Conservation (phyloP, 1,284 basidiomycete species). For the Irpex sp. region DNA sequence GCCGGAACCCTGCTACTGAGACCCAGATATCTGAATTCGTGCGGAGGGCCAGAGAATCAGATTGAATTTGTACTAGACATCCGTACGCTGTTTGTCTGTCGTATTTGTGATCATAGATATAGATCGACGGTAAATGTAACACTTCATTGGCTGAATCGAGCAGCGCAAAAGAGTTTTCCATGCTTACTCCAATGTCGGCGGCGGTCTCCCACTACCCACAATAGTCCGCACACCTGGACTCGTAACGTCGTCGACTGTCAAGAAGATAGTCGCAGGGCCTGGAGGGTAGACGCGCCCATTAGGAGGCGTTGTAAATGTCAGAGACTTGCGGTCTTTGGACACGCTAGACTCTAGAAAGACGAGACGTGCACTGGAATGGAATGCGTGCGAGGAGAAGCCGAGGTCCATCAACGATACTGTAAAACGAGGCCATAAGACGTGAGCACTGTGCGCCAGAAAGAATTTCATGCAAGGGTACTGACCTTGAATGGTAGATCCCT, state of each 20-base stretch:
- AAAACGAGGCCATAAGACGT: background rate
- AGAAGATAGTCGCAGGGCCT: conserved; percentile 43
- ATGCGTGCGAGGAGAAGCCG: conserved; percentile 43
- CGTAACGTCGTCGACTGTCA: conserved; percentile 27
- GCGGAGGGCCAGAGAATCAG: background rate
- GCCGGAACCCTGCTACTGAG: background rate
- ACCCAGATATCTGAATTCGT: background rate
- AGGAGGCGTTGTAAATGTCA: conserved; percentile 40
- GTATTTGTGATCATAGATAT: no score
- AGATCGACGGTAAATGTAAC: no score
- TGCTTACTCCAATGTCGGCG: conserved; percentile 5
- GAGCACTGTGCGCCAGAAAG: background rate
- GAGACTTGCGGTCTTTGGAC: conserved; percentile 29
- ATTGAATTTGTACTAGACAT: no score
- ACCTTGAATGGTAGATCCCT: conserved; percentile 22
- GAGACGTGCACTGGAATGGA: conserved; percentile 39
- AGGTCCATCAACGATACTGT: conserved; percentile 42
- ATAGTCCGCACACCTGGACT: conserved; percentile 8
- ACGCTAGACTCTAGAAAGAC: conserved; percentile 40
- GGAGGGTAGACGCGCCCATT: conserved; percentile 43
- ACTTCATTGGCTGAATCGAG: no score
- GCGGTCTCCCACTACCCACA: conserved; percentile 9
- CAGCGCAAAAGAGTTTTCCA: no score
- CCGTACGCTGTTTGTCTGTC: no score
- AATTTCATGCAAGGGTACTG: background rate